A percentile compares a stretch with the other conserved stretches of the same genome.
Evolutionary conservation across 2,329 filamentous ascomycete genomes (phyloP).

Genomic region (Hymenoscyphus fraxineus): DNA sequence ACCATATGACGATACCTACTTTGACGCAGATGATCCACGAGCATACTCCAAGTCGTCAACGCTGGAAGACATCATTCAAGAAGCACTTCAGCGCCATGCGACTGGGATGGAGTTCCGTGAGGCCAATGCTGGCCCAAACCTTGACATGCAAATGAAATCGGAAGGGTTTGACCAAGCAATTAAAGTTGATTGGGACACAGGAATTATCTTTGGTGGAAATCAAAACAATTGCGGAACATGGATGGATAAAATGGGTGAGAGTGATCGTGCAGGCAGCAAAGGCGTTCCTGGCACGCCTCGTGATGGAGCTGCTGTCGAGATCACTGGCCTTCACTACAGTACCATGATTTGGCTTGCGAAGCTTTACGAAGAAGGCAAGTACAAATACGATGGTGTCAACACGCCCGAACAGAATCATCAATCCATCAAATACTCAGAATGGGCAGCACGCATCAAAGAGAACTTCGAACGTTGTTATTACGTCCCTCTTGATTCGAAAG

Average conservation of each 20-base stretch:
- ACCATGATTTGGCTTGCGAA: conserved; percentile 74
- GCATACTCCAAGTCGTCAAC: conserved; percentile 84
- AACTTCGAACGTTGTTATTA: conserved; percentile 95
- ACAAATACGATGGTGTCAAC: conserved; percentile 69
- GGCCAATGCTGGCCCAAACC: conserved; percentile 82
- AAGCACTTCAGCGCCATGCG: conserved; percentile 88
- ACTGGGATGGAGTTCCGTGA: conserved; percentile 88
- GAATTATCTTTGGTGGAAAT: conserved; percentile 90
- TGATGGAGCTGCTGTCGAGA: conserved; percentile 92
- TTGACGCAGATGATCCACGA: conserved; percentile 71
- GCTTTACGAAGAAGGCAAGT: conserved; percentile 65
- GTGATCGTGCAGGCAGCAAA: conserved; percentile 82
- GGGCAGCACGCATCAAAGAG: conserved; percentile 73
- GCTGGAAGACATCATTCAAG: conserved; percentile 85
- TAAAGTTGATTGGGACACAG: conserved; percentile 84
- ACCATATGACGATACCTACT: conserved; percentile 95
- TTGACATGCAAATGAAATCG: conserved; percentile 90
- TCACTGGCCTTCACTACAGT: conserved; percentile 90
- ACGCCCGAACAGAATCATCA: conserved; percentile 49
- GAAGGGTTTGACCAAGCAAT: conserved; percentile 92
- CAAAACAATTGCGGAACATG: conserved; percentile 95
- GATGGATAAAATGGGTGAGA: conserved; percentile 99
- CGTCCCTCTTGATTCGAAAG: conserved; percentile 63
- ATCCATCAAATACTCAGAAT: conserved; percentile 67
- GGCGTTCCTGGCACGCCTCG: conserved; percentile 94